A percentile compares a stretch with the other conserved stretches of the same genome.
phyloP scores from a whole-genome alignment of 2,329 filamentous ascomycete genomes.

The Sphaerulina musiva region DNA sequence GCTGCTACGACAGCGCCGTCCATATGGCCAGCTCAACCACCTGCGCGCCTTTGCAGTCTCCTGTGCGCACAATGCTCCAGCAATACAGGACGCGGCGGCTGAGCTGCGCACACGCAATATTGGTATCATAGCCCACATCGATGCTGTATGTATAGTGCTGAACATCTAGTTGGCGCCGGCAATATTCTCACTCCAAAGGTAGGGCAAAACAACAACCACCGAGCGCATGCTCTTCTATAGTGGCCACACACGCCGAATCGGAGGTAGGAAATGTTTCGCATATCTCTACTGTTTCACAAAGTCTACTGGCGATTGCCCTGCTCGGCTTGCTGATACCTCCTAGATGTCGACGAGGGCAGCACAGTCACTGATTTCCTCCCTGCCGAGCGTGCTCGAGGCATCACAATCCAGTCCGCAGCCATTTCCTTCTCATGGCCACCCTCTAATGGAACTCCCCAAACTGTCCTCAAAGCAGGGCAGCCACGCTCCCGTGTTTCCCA shows the following conservation, averaged over 20 bases:
- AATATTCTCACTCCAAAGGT: conserved; percentile 19
- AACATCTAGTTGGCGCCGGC: not conserved
- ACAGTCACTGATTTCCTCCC: conserved; percentile 96
- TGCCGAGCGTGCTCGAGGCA: conserved; percentile 82
- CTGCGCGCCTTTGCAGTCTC: conserved; percentile 4
- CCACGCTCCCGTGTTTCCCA: conserved; percentile 52
- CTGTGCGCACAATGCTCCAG: not conserved
- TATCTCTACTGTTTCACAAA: not conserved
- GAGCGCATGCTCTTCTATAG: conserved; percentile 99
- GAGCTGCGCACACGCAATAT: conserved; percentile 56
- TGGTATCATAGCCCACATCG: conserved; percentile 96
- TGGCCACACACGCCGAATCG: conserved; percentile 78
- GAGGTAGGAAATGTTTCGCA: conserved; percentile 44
- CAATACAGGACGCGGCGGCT: conserved; percentile 3
- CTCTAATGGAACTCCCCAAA: conserved; percentile 26
- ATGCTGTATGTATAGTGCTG: conserved; percentile 56
- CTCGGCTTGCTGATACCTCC: conserved; percentile 5
- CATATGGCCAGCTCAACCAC: conserved; percentile 3
- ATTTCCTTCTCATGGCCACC: conserved; percentile 93
- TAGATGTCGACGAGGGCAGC: conserved; percentile 89
- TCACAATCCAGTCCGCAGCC: conserved; percentile 95
- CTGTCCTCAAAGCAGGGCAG: conserved; percentile 11
- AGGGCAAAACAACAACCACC: conserved; percentile 95
- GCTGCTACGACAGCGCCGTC: conserved; percentile 19
- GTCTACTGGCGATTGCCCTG: not conserved